Conservation (phyloP, 2,329 filamentous ascomycete genomes). For the Zymoseptoria tritici region DNA sequence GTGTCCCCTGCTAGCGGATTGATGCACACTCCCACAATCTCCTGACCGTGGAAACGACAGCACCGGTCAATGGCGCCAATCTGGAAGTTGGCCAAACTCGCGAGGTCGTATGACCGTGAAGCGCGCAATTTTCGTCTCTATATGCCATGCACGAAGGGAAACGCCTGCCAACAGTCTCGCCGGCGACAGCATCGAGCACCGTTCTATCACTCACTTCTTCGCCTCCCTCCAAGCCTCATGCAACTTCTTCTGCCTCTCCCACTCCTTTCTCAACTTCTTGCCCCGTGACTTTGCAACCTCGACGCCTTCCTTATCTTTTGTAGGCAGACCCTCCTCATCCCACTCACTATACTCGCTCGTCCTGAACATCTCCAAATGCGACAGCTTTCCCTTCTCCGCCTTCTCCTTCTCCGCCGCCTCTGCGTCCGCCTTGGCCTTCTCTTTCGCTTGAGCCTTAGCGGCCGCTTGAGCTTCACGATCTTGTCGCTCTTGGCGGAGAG, state of each 20-base stretch:
- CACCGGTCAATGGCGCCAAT: too few relatives aligned
- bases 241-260: slow-evolving; percentile 81
- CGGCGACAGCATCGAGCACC: too few relatives aligned
- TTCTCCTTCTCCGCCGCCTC: slow-evolving; percentile 42
- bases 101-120: too few relatives aligned
- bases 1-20: too few relatives aligned
- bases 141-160: too few relatives aligned
- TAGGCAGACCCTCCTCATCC: slow-evolving; percentile 77
- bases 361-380: slow-evolving; percentile 52
- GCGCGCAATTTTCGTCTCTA: too few relatives aligned
- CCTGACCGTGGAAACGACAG: too few relatives aligned
- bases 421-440: slow-evolving; percentile 47
- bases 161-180: too few relatives aligned
- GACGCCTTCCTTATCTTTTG: slow-evolving; percentile 65
- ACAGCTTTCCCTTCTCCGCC: slow-evolving; percentile 50
- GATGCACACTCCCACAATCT: too few relatives aligned
- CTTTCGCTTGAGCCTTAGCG: slow-evolving; percentile 39
- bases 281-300: slow-evolving; percentile 70
- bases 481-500: slow-evolving; percentile 43
- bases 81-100: too few relatives aligned
- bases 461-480: slow-evolving; percentile 49
- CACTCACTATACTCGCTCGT: slow-evolving; percentile 62
- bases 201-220: too few relatives aligned
- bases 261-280: slow-evolving; percentile 84
- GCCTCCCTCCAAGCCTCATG: slow-evolving; percentile 53